phyloP scores from a whole-genome alignment of 2,329 filamentous ascomycete genomes.

The Penicillium freii region DNA sequence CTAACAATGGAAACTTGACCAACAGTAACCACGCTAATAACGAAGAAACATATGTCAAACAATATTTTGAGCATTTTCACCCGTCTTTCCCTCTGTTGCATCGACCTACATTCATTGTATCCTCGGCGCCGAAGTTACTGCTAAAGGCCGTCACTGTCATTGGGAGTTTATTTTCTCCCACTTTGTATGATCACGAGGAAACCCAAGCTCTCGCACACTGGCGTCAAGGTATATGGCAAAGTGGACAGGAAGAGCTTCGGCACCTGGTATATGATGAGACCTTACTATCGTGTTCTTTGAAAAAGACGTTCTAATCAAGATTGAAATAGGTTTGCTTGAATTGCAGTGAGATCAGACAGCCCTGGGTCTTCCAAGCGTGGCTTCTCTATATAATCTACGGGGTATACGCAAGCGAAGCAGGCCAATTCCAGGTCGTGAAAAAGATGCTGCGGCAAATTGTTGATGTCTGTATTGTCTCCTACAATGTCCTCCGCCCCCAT shows the following conservation, averaged over 20 bases:
- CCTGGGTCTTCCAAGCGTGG: conserved; percentile 33
- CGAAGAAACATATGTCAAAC: too few species aligned
- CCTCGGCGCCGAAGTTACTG: too few species aligned
- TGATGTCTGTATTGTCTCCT: too few species aligned
- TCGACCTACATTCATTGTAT: too few species aligned
- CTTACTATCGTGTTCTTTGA: not conserved
- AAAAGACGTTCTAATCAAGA: not conserved
- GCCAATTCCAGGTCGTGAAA: too few species aligned
- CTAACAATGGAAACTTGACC: too few species aligned
- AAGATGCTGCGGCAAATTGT: too few species aligned
- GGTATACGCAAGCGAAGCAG: conserved; percentile 13
- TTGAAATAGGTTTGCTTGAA: conserved; percentile 22
- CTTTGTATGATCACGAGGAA: not conserved
- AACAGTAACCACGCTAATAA: too few species aligned
- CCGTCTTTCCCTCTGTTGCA: too few species aligned
- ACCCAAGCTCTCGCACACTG: conserved; percentile 1
- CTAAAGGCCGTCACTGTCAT: not conserved
- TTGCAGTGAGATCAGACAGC: conserved; percentile 22
- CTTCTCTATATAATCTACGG: conserved; percentile 33
- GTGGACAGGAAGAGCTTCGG: conserved; percentile 7
- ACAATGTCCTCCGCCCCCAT: too few species aligned
- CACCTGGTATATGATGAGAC: not conserved
- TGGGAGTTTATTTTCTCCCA: conserved; percentile 11
- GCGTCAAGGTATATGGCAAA: conserved; percentile 10
- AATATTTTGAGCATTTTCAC: too few species aligned